A percentile compares a stretch with the other conserved stretches of the same genome.
These are phyloP conservation scores for Graphilbum fragrans DNA, from an alignment of 2,329 filamentous ascomycete genomes.

Conservation along the genomic window DNA sequence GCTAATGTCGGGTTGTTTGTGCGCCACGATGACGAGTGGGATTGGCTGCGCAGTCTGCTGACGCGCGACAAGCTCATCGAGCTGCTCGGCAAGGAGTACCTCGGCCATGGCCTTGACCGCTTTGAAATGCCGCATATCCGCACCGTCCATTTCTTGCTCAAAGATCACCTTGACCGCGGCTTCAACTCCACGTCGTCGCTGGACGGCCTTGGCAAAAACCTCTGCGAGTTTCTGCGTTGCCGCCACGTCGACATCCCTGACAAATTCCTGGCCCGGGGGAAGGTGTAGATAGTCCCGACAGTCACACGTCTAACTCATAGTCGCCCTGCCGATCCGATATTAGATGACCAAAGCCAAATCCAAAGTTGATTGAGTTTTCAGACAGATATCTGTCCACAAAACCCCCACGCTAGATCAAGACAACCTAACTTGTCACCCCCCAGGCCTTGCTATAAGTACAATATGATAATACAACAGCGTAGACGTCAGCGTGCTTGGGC, in stretches of 20 bases:
- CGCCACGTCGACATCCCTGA: slow-evolving; percentile 31
- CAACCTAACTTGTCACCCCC: no score
- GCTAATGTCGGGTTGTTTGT: slow-evolving; percentile 28
- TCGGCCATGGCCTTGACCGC: slow-evolving; percentile 10
- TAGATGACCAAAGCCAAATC: no score
- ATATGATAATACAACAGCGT: no score
- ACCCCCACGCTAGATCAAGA: no score
- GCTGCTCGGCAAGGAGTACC: slow-evolving; percentile 12
- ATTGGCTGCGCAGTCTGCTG: slow-evolving; percentile 25
- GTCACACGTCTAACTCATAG: no score
- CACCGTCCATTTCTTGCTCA: slow-evolving; percentile 23
- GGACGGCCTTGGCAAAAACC: slow-evolving; percentile 33
- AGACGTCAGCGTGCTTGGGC: no score
- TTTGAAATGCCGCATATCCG: slow-evolving; percentile 9
- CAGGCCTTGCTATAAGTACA: no score
- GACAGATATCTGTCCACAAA: no score
- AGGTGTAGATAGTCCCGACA: no score
- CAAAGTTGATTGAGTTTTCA: no score
- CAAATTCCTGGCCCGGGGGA: slow-evolving; percentile 27
- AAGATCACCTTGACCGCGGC: slow-evolving; percentile 31
- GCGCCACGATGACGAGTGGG: slow-evolving; percentile 28
- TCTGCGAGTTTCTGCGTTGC: slow-evolving; percentile 29
- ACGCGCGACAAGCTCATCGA: slow-evolving; percentile 13
- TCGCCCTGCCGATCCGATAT: no score
- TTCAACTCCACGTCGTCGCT: slow-evolving; percentile 28